These are phyloP conservation scores for Tanacetum coccineum DNA, from an alignment of 129 eudicot species.

Conservation along the genomic window DNA sequence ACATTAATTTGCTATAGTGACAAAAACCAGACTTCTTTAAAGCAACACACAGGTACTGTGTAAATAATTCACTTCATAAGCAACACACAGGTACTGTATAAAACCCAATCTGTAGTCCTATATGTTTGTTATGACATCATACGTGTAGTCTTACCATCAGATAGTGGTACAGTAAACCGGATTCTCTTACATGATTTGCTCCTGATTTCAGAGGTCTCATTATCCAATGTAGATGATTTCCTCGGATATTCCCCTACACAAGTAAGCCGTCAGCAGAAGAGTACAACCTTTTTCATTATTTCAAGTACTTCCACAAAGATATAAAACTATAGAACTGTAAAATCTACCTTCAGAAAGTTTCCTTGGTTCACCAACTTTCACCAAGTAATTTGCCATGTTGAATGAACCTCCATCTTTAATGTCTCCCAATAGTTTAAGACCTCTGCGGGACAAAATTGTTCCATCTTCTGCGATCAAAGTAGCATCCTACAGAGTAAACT, in stretches of 20 bases:
- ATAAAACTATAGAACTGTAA: slow-evolving; percentile 9
- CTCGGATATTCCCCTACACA: slow-evolving; percentile 36
- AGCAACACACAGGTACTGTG: neutral
- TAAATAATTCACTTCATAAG: no score
- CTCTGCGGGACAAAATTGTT: slow-evolving; percentile 40
- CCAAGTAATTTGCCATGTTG: slow-evolving; percentile 43
- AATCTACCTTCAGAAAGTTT: slow-evolving; percentile 34
- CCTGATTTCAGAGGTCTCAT: slow-evolving; percentile 17
- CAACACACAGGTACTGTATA: no score
- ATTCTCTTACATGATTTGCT: slow-evolving; percentile 26
- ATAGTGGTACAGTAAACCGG: slow-evolving; percentile 21
- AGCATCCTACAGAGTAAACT: slow-evolving; percentile 28
- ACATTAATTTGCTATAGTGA: neutral
- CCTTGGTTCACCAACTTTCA: slow-evolving; percentile 54
- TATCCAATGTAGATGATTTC: slow-evolving; percentile 22
- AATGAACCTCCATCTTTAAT: slow-evolving; percentile 42
- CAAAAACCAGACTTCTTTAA: slow-evolving; percentile 3
- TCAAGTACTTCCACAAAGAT: slow-evolving; percentile 9
- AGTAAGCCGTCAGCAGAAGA: slow-evolving; percentile 18
- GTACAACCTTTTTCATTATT: slow-evolving; percentile 17
- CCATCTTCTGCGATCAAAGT: slow-evolving; percentile 58
- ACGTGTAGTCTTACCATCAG: slow-evolving; percentile 32
- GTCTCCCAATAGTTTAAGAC: slow-evolving; percentile 43
- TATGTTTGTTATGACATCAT: no score
- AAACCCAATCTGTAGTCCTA: no score